Percentiles rank a stretch among this genome's conserved stretches.
phyloP scores from a whole-genome alignment of 2,329 filamentous ascomycete genomes.

The Furcasterigmium sp. region DNA sequence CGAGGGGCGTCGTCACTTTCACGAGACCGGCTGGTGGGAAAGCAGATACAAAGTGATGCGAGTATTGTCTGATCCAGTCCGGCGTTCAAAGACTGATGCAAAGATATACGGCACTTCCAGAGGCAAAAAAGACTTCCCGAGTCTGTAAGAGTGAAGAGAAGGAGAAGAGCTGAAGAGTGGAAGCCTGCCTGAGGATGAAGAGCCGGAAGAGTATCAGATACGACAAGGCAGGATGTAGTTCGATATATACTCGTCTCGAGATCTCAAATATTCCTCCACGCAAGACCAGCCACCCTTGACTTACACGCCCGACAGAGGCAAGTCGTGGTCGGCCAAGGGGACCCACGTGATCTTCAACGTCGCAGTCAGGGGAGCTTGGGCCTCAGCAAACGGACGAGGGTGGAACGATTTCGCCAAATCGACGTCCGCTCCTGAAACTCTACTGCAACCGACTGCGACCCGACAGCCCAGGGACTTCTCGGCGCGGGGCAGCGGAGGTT shows the following conservation, averaged over 20 bases:
- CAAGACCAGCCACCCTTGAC: background rate
- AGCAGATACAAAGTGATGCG: conserved; percentile 12
- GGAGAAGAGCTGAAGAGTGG: conserved; percentile 1
- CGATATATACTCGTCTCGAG: background rate
- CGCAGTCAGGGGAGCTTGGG: conserved; percentile 6
- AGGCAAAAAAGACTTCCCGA: conserved; percentile 2
- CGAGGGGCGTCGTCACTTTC: conserved; percentile 8
- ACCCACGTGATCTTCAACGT: background rate
- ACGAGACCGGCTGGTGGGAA: conserved; percentile 12
- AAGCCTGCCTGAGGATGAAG: conserved; percentile 1
- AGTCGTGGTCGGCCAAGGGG: too few species aligned
- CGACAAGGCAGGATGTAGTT: background rate
- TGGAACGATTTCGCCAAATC: conserved; percentile 8
- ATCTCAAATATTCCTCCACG: background rate
- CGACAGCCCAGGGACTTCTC: background rate
- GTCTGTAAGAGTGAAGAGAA: background rate
- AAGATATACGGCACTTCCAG: background rate
- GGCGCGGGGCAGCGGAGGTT: background rate
- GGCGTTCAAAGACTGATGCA: conserved; percentile 2
- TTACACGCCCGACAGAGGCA: conserved; percentile 4
- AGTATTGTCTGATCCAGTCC: conserved; percentile 12
- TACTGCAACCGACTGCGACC: conserved; percentile 7
- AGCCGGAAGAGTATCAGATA: background rate
- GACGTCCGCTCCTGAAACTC: conserved; percentile 10
- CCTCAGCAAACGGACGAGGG: conserved; percentile 3